Conservation (phyloP, 2,329 filamentous ascomycete genomes). For the Acrocalymma vagum region DNA sequence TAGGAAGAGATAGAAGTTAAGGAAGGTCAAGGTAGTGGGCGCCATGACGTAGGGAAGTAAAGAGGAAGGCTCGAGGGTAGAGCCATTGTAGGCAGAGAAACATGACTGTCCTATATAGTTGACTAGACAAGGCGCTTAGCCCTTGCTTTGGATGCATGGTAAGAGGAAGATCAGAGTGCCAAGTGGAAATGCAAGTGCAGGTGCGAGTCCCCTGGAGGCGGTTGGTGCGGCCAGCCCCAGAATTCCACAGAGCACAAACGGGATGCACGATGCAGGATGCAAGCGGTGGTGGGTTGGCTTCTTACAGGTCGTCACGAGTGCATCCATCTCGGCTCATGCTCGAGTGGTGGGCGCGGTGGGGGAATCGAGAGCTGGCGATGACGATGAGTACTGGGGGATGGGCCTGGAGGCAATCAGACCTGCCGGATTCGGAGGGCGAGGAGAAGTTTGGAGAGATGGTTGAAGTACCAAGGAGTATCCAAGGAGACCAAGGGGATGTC, state of each 20-base stretch:
- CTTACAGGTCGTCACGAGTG: constrained; percentile 43
- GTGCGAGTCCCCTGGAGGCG: constrained; percentile 9
- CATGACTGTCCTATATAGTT: constrained; percentile 43
- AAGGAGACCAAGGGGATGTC: constrained; percentile 13
- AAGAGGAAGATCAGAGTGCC: constrained; percentile 10
- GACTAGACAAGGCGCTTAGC: constrained; percentile 35
- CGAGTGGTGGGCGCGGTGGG: constrained; percentile 20
- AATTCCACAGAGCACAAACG: constrained; percentile 1
- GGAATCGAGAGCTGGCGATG: constrained; percentile 17
- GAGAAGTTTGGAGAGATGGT: constrained; percentile 4
- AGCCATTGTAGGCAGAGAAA: constrained; percentile 30
- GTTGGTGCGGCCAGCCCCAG: background rate
- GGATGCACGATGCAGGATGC: constrained; percentile 17
- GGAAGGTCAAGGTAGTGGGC: constrained; percentile 25
- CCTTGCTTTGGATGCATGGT: constrained; percentile 25
- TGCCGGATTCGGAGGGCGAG: constrained; percentile 16
- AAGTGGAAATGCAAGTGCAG: constrained; percentile 14
- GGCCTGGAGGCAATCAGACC: constrained; percentile 11
- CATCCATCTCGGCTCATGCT: constrained; percentile 28
- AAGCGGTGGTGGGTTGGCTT: constrained; percentile 21
- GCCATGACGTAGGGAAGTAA: constrained; percentile 30
- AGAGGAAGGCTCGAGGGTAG: no score
- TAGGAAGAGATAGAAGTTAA: constrained; percentile 30
- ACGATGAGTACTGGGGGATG: constrained; percentile 17
- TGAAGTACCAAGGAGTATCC: no score